Evolutionary conservation across 768 basidiomycete species (phyloP).

Genomic region (Sarcodon aspratus): DNA sequence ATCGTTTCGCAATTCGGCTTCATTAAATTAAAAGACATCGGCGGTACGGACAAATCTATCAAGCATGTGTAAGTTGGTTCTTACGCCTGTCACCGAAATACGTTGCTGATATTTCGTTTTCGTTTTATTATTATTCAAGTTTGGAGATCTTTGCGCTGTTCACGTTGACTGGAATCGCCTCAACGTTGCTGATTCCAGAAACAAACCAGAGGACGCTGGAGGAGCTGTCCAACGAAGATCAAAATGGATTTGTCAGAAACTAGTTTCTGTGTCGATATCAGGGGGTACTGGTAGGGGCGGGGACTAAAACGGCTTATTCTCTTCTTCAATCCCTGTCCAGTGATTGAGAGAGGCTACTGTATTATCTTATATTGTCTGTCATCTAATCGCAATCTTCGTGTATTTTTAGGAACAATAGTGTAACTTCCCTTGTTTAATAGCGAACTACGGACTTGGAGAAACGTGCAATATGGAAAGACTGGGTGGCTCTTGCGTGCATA

Average conservation of each 20-base stretch:
- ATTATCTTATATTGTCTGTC: too few species aligned
- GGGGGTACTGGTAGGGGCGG: too few species aligned
- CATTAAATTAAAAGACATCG: slow-evolving; percentile 23
- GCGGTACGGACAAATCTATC: slow-evolving; percentile 19
- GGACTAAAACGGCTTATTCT: too few species aligned
- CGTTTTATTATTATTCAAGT: slow-evolving; percentile 8
- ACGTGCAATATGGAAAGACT: too few species aligned
- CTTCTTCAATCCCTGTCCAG: too few species aligned
- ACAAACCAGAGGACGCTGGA: slow-evolving; percentile 25
- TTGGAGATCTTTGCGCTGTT: slow-evolving; percentile 35
- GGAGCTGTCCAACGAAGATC: slow-evolving; percentile 24
- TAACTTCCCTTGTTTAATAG: too few species aligned
- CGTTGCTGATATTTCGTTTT: background rate
- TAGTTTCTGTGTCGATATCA: too few species aligned
- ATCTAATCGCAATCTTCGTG: too few species aligned
- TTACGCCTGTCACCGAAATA: slow-evolving; percentile 3
- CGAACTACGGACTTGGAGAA: too few species aligned
- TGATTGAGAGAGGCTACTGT: too few species aligned
- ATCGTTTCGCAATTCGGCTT: slow-evolving; percentile 28
- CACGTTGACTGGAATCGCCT: slow-evolving; percentile 31
- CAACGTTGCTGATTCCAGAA: slow-evolving; percentile 32
- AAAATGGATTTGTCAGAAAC: slow-evolving; percentile 18
- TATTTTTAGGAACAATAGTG: too few species aligned
- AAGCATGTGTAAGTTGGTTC: slow-evolving; percentile 19
- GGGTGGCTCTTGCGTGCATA: too few species aligned